Conservation (phyloP, 2,329 filamentous ascomycete species). For the Xylariaceae sp. region DNA sequence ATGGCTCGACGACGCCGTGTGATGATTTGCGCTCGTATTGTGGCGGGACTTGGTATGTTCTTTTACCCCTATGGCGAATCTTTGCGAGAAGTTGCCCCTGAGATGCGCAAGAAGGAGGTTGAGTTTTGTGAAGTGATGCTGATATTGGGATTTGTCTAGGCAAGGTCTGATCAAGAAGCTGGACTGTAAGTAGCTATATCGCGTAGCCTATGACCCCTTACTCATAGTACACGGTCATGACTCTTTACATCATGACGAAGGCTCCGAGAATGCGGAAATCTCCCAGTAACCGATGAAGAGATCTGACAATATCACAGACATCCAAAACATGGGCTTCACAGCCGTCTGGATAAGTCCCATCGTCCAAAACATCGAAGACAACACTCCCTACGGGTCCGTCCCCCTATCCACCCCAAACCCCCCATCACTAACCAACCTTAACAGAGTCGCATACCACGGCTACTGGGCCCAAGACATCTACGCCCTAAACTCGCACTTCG, state of each 20-base stretch:
- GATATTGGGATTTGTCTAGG: constrained; percentile 3
- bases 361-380: constrained; percentile 37
- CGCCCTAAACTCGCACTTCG: constrained; percentile 55
- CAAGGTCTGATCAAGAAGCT: constrained; percentile 43
- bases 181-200: constrained; percentile 33
- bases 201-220: neutral
- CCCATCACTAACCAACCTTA: neutral
- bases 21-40: constrained; percentile 37
- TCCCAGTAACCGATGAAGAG: neutral
- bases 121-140: neutral
- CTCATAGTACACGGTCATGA: neutral
- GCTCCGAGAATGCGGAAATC: neutral
- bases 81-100: neutral
- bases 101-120: neutral
- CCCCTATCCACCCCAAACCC: neutral
- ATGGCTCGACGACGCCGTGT: constrained; percentile 34
- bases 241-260: neutral
- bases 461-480: constrained; percentile 51
- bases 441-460: constrained; percentile 40
- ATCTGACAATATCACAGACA: constrained; percentile 29
- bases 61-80: neutral
- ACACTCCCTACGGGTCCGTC: constrained; percentile 36
- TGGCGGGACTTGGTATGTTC: constrained; percentile 39
- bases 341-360: constrained; percentile 43
- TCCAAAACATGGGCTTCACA: constrained; percentile 43